These are phyloP conservation scores for Paspalum vaginatum DNA, from an alignment of 176 grass and related monocot genomes.

Conservation along the genomic window DNA sequence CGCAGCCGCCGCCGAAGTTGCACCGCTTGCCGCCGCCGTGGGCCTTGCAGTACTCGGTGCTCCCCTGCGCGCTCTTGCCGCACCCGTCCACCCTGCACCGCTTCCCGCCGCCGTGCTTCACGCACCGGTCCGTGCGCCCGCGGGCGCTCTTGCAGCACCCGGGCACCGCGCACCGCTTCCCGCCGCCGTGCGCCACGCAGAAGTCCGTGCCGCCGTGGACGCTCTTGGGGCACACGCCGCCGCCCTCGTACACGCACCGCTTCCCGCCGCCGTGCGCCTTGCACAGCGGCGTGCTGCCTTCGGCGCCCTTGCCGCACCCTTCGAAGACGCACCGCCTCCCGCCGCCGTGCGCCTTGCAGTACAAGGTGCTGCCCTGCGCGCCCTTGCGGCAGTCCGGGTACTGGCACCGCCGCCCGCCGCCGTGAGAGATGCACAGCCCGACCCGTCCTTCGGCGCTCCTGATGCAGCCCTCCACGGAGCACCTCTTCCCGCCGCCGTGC, in stretches of 20 bases:
- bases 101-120: conserved; percentile 73
- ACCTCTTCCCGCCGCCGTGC: conserved; percentile 82
- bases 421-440: conserved; percentile 80
- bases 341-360: conserved; percentile 81
- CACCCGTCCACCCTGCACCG: conserved; percentile 58
- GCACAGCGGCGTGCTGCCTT: conserved; percentile 77
- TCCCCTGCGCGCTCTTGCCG: conserved; percentile 79
- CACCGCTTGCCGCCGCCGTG: conserved; percentile 78
- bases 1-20: conserved; percentile 56
- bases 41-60: conserved; percentile 72
- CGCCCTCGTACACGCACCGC: conserved; percentile 64
- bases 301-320: conserved; percentile 66
- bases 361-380: conserved; percentile 74
- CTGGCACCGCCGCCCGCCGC: conserved; percentile 74
- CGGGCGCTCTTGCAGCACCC: conserved; percentile 80
- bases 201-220: conserved; percentile 72
- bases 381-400: conserved; percentile 68
- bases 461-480: conserved; percentile 56
- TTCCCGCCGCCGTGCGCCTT: conserved; percentile 85
- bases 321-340: conserved; percentile 72
- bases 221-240: conserved; percentile 75
- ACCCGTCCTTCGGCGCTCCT: conserved; percentile 66
- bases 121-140: conserved; percentile 69
- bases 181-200: conserved; percentile 82
- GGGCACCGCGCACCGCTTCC: conserved; percentile 65